Evolutionary conservation across 2,329 filamentous ascomycete species (phyloP), one percentile per base, ranked within the genome.

Genomic region (Paramyrothecium sp.): DNA sequence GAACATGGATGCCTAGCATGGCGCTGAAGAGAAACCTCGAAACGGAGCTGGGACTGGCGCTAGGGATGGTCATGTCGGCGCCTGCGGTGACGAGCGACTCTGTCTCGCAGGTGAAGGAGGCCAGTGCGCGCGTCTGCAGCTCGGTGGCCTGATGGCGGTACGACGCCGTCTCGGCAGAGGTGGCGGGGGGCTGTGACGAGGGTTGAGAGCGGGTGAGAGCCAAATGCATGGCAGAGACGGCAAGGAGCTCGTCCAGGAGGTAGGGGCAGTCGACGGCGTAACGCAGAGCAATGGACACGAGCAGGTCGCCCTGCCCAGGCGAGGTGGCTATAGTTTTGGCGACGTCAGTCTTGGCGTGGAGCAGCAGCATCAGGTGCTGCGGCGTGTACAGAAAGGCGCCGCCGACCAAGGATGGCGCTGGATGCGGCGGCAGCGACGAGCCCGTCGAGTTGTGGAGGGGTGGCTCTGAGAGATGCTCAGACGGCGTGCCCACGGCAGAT

Each of bases 201-300:
- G 17, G 63, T 63, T 1, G 60, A 60, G 20, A 63, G 46, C 16
- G 64, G 53, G 5, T 38, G 10, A 38, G 33, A 38, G 66, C 65
- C 2, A 71, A 60, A 56, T 82, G 77, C 3, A 78, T 67, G 4
- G 79, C 78, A 13, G 77, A 71, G 51, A 79, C 60, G 44, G 78
- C 79, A 12, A 82, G 71, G 5, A 80, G 51, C 60, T 80, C 71
- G 56, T 82, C 77, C 59, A 82, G 74, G 3, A 80, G 71, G 55
- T 78, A 82, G 1, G 77, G 79, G 3, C 69, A 68, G 30, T 68
- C 62, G 7, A 71, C 58, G 10, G 71, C 71, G 52, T 71, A 66
- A 17, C 62, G 67, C 23, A 75, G 60, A 50, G 67, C 67, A 30
- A 76, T 62, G 34, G 71, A 65, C n/a, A 72, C 44, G 48, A 73